phyloP scores from a whole-genome alignment of 2,329 filamentous ascomycete species.

The Claviceps maximensis region DNA sequence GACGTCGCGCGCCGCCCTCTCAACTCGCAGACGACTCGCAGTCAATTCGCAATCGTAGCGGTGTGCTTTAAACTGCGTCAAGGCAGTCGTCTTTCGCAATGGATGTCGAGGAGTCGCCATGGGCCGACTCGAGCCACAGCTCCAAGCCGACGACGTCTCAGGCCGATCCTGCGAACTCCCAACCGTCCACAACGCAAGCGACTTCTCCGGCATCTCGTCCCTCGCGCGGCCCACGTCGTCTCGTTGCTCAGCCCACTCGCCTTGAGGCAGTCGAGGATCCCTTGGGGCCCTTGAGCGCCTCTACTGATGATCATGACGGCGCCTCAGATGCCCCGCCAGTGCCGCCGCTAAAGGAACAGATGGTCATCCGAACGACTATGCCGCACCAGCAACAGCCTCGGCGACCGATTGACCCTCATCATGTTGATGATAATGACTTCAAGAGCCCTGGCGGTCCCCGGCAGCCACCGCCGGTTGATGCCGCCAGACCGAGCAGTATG shows the following conservation, averaged over 20 bases:
- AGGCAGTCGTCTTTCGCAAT: slow-evolving; percentile 18
- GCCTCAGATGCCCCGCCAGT: slow-evolving; percentile 46
- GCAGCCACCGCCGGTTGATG: slow-evolving; percentile 51
- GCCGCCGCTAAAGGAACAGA: slow-evolving; percentile 54
- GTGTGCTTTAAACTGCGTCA: background rate
- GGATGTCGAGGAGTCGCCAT: slow-evolving; percentile 41
- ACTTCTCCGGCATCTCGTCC: slow-evolving; percentile 23
- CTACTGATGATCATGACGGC: slow-evolving; percentile 33
- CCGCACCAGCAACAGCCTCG: slow-evolving; percentile 28
- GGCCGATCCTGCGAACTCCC: slow-evolving; percentile 17
- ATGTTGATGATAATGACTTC: slow-evolving; percentile 59
- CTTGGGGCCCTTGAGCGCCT: slow-evolving; percentile 61
- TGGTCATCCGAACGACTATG: slow-evolving; percentile 47
- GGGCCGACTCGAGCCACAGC: slow-evolving; percentile 33
- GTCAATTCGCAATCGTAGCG: background rate
- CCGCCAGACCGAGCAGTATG: slow-evolving; percentile 38
- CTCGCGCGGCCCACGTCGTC: slow-evolving; percentile 41
- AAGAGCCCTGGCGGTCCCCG: slow-evolving; percentile 39
- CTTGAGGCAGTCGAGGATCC: slow-evolving; percentile 68
- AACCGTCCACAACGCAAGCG: slow-evolving; percentile 11
- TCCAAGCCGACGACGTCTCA: slow-evolving; percentile 18
- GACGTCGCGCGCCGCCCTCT: background rate
- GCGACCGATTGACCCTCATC: slow-evolving; percentile 44
- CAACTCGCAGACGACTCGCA: background rate
- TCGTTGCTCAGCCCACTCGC: slow-evolving; percentile 63